A percentile compares a stretch with the other conserved stretches of the same genome.
Conservation (phyloP, 257 asterid species). For the Jacaranda mimosifolia region DNA sequence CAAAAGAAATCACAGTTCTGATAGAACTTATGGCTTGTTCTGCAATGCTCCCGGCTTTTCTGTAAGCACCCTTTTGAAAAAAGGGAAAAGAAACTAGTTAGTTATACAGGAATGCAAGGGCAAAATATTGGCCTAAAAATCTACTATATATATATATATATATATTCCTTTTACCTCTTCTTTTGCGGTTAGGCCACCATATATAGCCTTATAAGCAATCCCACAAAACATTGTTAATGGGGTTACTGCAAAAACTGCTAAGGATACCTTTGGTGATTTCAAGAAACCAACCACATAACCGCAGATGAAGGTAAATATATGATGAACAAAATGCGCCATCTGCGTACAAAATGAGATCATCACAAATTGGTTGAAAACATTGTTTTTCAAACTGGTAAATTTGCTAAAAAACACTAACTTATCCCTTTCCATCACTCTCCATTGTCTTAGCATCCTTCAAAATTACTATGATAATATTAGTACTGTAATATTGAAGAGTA, state of each 20-base stretch:
- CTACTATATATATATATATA: too few relatives aligned
- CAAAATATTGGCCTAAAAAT: background rate
- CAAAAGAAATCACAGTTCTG: conserved; percentile 82
- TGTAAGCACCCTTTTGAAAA: conserved; percentile 68
- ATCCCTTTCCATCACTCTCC: too few relatives aligned
- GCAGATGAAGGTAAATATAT: conserved; percentile 76
- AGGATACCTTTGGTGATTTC: conserved; percentile 72
- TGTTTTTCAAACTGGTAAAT: too few relatives aligned
- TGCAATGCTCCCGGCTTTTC: conserved; percentile 81
- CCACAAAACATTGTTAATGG: conserved; percentile 90
- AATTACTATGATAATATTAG: too few relatives aligned
- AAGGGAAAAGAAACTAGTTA: background rate
- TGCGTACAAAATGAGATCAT: conserved; percentile 40
- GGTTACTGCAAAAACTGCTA: conserved; percentile 84
- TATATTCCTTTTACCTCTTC: conserved; percentile 65
- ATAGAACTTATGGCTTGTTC: conserved; percentile 82
- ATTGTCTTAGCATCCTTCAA: too few relatives aligned
- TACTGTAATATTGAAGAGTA: background rate
- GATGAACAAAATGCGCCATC: conserved; percentile 92
- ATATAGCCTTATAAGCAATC: conserved; percentile 79
- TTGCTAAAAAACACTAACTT: too few relatives aligned
- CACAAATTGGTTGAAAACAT: background rate
- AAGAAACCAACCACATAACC: conserved; percentile 78
- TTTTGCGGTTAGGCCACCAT: conserved; percentile 78
- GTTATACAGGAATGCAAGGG: conserved; percentile 20